A percentile compares a stretch with the other conserved stretches of the same genome.
Conservation (phyloP, 208 protist genomes). For the Trypanosoma boissoni region DNA sequence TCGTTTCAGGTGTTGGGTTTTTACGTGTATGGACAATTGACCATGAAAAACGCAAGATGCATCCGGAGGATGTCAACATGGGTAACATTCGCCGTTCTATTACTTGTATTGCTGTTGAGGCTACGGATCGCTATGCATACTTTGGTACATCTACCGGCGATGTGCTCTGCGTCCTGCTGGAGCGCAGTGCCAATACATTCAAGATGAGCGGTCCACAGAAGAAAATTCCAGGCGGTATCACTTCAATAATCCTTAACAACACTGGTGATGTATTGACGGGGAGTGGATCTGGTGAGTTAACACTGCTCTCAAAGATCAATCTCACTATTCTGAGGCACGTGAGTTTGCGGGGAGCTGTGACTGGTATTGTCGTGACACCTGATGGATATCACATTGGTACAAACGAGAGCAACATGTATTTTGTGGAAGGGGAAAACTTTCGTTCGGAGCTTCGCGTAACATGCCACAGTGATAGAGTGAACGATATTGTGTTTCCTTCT, state of each 20-base stretch:
- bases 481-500: conserved; percentile 91
- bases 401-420: conserved; percentile 88
- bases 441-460: conserved; percentile 87
- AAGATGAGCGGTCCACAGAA: conserved; percentile 91
- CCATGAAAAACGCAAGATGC: conserved; percentile 86
- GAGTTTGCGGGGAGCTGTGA: conserved; percentile 83
- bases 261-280: conserved; percentile 89
- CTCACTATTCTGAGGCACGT: conserved; percentile 73
- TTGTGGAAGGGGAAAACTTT: conserved; percentile 89
- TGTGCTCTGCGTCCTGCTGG: conserved; percentile 85
- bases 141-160: conserved; percentile 92
- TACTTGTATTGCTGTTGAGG: conserved; percentile 76
- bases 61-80: conserved; percentile 85
- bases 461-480: conserved; percentile 93
- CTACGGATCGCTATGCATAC: conserved; percentile 89
- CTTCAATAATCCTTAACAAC: conserved; percentile 61
- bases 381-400: conserved; percentile 91
- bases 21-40: conserved; percentile 94
- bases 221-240: conserved; percentile 83
- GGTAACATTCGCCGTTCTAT: conserved; percentile 83
- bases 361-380: conserved; percentile 72
- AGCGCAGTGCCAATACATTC: conserved; percentile 73
- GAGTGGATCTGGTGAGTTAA: conserved; percentile 85
- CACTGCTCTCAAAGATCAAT: conserved; percentile 87
- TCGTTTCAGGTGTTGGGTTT: conserved; percentile 85